Percentiles rank a stretch among this genome's conserved stretches.
phyloP scores from a whole-genome alignment of 192 early-diverging fungal species.

The Geosiphon pyriformis region DNA sequence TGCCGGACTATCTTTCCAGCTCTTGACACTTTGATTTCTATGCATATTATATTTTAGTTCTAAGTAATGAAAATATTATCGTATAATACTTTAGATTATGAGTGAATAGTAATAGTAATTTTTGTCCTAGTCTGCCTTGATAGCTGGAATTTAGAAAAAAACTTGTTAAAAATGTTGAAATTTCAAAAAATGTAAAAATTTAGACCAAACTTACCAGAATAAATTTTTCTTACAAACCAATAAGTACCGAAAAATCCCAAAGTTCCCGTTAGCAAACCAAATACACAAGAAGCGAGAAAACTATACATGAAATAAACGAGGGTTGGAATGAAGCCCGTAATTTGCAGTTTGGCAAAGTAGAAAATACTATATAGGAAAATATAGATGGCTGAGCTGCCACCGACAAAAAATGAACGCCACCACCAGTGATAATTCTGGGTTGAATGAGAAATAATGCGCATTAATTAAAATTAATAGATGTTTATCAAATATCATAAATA shows the following conservation, averaged over 20 bases:
- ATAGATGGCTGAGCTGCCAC: slow-evolving; percentile 69
- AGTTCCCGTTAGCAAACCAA: slow-evolving; percentile 69
- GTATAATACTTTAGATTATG: too few species aligned
- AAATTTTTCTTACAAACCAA: slow-evolving; percentile 69
- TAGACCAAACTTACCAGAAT: slow-evolving; percentile 30
- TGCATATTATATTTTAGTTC: too few species aligned
- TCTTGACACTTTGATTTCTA: too few species aligned
- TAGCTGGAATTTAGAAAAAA: background rate
- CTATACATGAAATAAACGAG: slow-evolving; percentile 73
- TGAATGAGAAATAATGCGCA: background rate
- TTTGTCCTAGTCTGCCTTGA: slow-evolving; percentile 3
- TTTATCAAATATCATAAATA: background rate
- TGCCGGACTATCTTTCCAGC: too few species aligned
- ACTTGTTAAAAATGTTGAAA: background rate
- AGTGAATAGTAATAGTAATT: background rate
- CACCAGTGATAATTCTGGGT: slow-evolving; percentile 77
- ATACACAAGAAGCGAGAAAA: slow-evolving; percentile 59
- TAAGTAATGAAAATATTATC: too few species aligned
- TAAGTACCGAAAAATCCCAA: slow-evolving; percentile 71
- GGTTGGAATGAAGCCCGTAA: slow-evolving; percentile 58
- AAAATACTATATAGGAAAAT: slow-evolving; percentile 74
- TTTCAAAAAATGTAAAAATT: background rate
- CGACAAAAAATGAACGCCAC: slow-evolving; percentile 85
- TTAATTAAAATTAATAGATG: background rate
- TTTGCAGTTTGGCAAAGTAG: slow-evolving; percentile 66